Percentiles rank a stretch among this genome's conserved stretches.
These are phyloP conservation scores for Hansenula anomala DNA, from an alignment of 1,139 yeast species.

Conservation along the genomic window DNA sequence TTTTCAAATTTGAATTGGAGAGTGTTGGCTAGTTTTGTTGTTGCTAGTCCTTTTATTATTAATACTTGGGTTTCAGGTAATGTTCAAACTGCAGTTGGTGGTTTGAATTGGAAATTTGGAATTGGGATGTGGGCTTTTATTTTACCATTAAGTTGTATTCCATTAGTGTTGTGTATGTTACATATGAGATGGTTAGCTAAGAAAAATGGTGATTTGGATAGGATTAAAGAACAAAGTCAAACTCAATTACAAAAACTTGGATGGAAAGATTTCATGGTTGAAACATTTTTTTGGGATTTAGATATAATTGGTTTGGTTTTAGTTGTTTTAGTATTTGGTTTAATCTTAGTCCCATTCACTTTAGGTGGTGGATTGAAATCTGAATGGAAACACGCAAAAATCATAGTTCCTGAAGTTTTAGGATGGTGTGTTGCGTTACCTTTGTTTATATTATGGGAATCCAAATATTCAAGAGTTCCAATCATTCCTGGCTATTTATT, in stretches of 20 bases:
- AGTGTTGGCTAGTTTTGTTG: slow-evolving; percentile 51
- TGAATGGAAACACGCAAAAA: slow-evolving; percentile 50
- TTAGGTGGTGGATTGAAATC: slow-evolving; percentile 53
- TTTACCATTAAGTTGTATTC: slow-evolving; percentile 55
- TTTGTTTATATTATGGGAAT: slow-evolving; percentile 50
- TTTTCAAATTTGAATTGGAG: slow-evolving; percentile 66
- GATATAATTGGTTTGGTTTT: slow-evolving; percentile 52
- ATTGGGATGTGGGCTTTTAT: slow-evolving; percentile 76
- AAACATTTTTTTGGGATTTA: slow-evolving; percentile 42
- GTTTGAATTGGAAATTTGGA: slow-evolving; percentile 55
- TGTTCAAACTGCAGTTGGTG: slow-evolving; percentile 32
- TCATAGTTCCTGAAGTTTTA: slow-evolving; percentile 58
- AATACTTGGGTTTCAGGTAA: slow-evolving; percentile 70
- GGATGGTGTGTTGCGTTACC: slow-evolving; percentile 51
- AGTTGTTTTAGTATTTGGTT: slow-evolving; percentile 46
- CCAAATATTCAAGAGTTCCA: slow-evolving; percentile 44
- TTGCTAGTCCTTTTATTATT: slow-evolving; percentile 64
- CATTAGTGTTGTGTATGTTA: slow-evolving; percentile 42
- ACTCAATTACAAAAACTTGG: slow-evolving; percentile 26
- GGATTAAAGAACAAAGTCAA: slow-evolving; percentile 23
- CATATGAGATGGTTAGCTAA: slow-evolving; percentile 48
- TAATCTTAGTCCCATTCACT: slow-evolving; percentile 45
- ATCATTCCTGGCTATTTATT: slow-evolving; percentile 46
- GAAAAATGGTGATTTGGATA: slow-evolving; percentile 31
- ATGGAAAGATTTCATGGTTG: slow-evolving; percentile 22